Conservation (phyloP, 805 yeast genomes). For the Pichia occidentalis region DNA sequence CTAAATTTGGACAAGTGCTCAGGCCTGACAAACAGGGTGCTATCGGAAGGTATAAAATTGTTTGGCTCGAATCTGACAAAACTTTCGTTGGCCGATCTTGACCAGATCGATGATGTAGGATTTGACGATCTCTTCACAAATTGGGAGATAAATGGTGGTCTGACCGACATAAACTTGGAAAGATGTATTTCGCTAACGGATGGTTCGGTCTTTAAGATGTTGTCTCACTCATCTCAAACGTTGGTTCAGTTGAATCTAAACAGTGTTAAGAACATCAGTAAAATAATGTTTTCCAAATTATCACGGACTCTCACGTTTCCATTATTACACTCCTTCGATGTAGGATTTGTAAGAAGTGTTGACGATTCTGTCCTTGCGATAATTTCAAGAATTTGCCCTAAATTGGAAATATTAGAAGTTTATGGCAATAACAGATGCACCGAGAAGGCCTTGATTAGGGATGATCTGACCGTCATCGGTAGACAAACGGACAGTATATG, state of each 20-base stretch:
- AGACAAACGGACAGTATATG: conserved; percentile 60
- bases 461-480: conserved; percentile 61
- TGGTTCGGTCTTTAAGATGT: conserved; percentile 48
- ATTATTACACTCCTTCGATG: conserved; percentile 58
- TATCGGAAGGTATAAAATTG: conserved; percentile 50
- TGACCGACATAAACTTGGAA: conserved; percentile 52
- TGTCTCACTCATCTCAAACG: conserved; percentile 58
- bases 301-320: conserved; percentile 44
- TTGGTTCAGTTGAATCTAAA: conserved; percentile 67
- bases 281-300: conserved; percentile 40
- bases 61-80: conserved; percentile 51
- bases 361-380: conserved; percentile 62
- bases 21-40: conserved; percentile 58
- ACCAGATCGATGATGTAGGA: conserved; percentile 65
- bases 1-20: conserved; percentile 70
- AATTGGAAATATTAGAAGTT: conserved; percentile 63
- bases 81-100: conserved; percentile 53
- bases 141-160: conserved; percentile 52
- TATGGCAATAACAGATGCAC: conserved; percentile 75
- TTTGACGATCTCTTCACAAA: conserved; percentile 49
- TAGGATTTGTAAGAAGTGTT: conserved; percentile 73
- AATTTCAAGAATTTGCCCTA: conserved; percentile 53
- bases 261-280: conserved; percentile 55
- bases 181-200: conserved; percentile 66
- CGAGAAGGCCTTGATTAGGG: conserved; percentile 42